These are phyloP conservation scores for Aspergillus incahuasiensis DNA, from an alignment of 495 filamentous ascomycete genomes.

Conservation along the genomic window DNA sequence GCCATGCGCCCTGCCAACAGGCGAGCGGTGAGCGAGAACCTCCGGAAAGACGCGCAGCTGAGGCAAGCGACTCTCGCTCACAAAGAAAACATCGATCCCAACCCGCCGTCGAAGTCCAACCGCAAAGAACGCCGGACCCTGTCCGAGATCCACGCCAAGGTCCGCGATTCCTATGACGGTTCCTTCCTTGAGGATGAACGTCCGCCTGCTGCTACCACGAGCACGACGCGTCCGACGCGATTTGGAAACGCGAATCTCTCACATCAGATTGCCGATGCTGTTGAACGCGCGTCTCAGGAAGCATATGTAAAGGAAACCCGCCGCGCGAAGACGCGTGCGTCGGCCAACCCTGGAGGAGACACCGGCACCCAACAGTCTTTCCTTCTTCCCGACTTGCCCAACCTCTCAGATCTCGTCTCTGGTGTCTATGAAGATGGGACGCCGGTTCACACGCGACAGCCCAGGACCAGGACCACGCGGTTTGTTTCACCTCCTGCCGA, in stretches of 20 bases:
- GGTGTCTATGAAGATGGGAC: slow-evolving; percentile 64
- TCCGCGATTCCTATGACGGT: slow-evolving; percentile 51
- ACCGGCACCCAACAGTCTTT: slow-evolving; percentile 55
- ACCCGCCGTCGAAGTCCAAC: slow-evolving; percentile 26
- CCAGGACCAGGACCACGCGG: slow-evolving; percentile 49
- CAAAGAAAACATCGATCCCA: slow-evolving; percentile 43
- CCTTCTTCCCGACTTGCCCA: slow-evolving; percentile 62
- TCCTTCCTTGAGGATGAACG: slow-evolving; percentile 49
- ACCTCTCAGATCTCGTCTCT: slow-evolving; percentile 67
- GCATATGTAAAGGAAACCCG: slow-evolving; percentile 36
- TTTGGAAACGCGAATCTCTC: slow-evolving; percentile 47
- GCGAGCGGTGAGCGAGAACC: slow-evolving; percentile 35
- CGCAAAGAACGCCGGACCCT: slow-evolving; percentile 40
- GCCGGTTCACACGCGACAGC: slow-evolving; percentile 53
- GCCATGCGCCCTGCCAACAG: slow-evolving; percentile 23
- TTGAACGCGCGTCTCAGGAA: slow-evolving; percentile 42
- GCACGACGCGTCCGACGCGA: slow-evolving; percentile 47
- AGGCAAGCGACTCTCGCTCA: slow-evolving; percentile 41
- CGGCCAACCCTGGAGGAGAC: slow-evolving; percentile 29
- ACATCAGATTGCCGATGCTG: slow-evolving; percentile 40
- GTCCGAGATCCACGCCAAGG: slow-evolving; percentile 52
- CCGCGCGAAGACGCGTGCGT: slow-evolving; percentile 24
- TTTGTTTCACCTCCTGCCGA: slow-evolving; percentile 48
- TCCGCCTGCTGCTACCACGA: slow-evolving; percentile 43
- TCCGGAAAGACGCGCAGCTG: slow-evolving; percentile 43